These are phyloP conservation scores for Delphinella strobiligena DNA, from an alignment of 2,329 filamentous ascomycete genomes.

Conservation along the genomic window DNA sequence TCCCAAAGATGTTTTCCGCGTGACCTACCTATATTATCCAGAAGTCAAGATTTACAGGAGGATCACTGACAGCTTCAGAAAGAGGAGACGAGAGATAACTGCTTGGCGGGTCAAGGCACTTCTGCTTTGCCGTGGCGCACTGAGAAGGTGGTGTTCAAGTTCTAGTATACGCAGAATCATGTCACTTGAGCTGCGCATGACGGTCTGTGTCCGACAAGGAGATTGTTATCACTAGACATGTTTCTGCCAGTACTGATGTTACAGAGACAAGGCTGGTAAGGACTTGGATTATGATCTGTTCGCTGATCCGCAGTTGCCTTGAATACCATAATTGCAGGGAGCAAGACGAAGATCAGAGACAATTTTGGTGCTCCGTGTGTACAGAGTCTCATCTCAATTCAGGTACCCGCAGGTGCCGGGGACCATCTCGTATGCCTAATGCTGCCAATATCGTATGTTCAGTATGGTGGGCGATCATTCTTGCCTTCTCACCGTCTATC, in stretches of 20 bases:
- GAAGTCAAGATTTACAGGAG: constrained; percentile 16
- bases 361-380: no score
- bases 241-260: no score
- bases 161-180: constrained; percentile 23
- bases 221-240: no score
- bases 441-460: no score
- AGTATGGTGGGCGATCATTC: no score
- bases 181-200: constrained; percentile 18
- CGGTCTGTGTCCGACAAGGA: constrained; percentile 17
- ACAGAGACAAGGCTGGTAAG: constrained; percentile 19
- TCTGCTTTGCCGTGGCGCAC: constrained; percentile 21
- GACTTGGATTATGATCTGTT: constrained; percentile 21
- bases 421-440: no score
- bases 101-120: constrained; percentile 18
- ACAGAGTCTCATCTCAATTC: no score
- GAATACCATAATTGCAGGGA: background rate
- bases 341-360: no score
- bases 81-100: no score
- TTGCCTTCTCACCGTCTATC: no score
- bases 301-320: constrained; percentile 24
- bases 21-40: constrained; percentile 18
- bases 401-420: no score
- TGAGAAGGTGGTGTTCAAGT: constrained; percentile 17
- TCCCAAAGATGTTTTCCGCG: constrained; percentile 19
- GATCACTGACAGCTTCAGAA: no score